phyloP scores from a whole-genome alignment of 2,329 filamentous ascomycete species.

The Tolypocladium sp. region DNA sequence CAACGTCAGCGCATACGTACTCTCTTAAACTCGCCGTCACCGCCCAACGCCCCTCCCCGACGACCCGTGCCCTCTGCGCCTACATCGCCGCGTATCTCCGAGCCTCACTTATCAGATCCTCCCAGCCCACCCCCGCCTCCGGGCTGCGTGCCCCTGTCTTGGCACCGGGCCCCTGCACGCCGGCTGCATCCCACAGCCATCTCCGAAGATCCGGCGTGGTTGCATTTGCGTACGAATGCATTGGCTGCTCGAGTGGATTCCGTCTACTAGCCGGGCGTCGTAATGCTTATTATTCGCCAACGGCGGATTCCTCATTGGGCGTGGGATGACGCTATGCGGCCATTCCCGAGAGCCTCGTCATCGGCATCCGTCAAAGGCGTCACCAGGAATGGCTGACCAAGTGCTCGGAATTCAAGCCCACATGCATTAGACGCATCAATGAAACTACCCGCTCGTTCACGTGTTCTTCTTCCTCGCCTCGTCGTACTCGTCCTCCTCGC shows the following conservation, averaged over 20 bases:
- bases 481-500: conserved; percentile 31
- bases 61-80: neutral
- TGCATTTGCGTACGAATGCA: neutral
- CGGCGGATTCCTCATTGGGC: neutral
- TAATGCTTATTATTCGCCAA: neutral
- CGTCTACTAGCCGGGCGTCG: too few relatives aligned
- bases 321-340: too few relatives aligned
- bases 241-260: neutral
- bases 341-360: too few relatives aligned
- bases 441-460: conserved; percentile 3
- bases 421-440: neutral
- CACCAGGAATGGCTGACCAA: too few relatives aligned
- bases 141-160: neutral
- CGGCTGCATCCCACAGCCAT: neutral
- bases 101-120: conserved; percentile 1
- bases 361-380: too few relatives aligned
- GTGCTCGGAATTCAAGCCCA: neutral
- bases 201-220: neutral
- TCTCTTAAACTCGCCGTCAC: neutral
- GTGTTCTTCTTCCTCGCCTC: conserved; percentile 33
- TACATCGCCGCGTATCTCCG: conserved; percentile 10
- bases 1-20: neutral
- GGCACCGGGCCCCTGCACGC: neutral
- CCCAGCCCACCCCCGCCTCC: neutral
- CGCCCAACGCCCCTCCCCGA: neutral